phyloP scores from a whole-genome alignment of 805 yeast species.

The Candida railenensis region DNA sequence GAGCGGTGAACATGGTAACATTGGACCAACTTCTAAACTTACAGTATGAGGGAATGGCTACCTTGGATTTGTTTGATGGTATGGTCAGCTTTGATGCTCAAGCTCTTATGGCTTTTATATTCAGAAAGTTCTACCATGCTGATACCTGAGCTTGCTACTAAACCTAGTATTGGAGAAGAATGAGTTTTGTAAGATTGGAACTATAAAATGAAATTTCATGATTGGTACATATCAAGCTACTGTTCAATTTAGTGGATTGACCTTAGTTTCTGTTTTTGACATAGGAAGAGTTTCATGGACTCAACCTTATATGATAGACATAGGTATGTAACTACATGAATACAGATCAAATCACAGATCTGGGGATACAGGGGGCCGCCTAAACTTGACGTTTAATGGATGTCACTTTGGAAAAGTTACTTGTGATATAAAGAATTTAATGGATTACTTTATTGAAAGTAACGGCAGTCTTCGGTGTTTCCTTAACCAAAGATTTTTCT shows the following conservation, averaged over 20 bases:
- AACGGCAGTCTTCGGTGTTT: neutral
- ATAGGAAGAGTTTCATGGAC: too few relatives aligned
- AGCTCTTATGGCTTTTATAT: slow-evolving; percentile 64
- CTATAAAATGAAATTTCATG: too few relatives aligned
- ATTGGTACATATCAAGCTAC: neutral
- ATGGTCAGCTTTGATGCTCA: slow-evolving; percentile 70
- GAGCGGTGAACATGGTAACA: slow-evolving; percentile 54
- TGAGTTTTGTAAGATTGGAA: neutral
- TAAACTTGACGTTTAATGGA: neutral
- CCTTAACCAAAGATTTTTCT: too few relatives aligned
- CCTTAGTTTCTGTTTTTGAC: too few relatives aligned
- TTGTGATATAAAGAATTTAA: too few relatives aligned
- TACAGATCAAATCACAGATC: too few relatives aligned
- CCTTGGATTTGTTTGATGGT: slow-evolving; percentile 61
- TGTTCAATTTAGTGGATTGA: neutral
- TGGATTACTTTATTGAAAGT: neutral
- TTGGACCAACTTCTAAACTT: slow-evolving; percentile 69
- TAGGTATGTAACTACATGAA: too few relatives aligned
- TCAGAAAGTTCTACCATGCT: slow-evolving; percentile 70
- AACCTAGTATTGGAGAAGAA: neutral
- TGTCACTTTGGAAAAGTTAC: neutral
- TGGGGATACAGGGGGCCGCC: neutral
- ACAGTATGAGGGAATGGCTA: slow-evolving; percentile 66
- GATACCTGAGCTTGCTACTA: slow-evolving; percentile 10
- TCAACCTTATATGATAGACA: too few relatives aligned